Base-by-base conservation (phyloP, 2,329 filamentous ascomycete genomes). In the Alternaria atra region DNA sequence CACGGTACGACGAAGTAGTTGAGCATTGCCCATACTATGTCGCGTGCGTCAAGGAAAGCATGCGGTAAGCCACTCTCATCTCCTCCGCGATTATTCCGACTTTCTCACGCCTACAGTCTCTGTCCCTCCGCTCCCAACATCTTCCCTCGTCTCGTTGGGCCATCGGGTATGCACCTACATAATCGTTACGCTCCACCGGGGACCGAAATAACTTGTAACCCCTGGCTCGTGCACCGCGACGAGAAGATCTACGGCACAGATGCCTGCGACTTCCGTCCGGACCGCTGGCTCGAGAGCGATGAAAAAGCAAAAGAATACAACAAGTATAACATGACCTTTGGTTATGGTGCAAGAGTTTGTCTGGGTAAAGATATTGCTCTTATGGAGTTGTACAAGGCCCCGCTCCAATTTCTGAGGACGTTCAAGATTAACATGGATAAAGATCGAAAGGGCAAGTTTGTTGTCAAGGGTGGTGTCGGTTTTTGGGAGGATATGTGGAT, bases 361-460 rank as follows among this genome's bases (percentile, higher is more conserved):
- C 65, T 86, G 43, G 84, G 84, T 0, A 80, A 79, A 59, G 79
- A 84, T 43, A 83, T 86, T 59, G 84, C 83, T 1, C 78, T 82
- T 67, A 84, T 86, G 82, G 84, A 86, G 73, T 65, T 86, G 52
- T 84, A 80, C 69, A 85, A 86, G 75, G 64, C 54, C 4, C 80
- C 65, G 8, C 40, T 70, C 15, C 64, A 81, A 66, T 82, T 84
- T 64, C 79, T 83, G 48, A 72, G 80, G 6, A 77, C 68, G 0
- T 83, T 81, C 58, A 73, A 69, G 35, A 73, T 76, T 2, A 65
- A 70, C 34, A 50, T 64, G 32, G 68, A 79, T 52, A 65, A 69
- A 23, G 48, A 75, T 30, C 60, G 70, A 43, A 76, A 75, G 9
- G 78, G 72, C 2, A 67, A 64, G 20, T 83, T 80, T 59, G 59